phyloP scores from a whole-genome alignment of 768 basidiomycete genomes.

The Russula ochroleuca region DNA sequence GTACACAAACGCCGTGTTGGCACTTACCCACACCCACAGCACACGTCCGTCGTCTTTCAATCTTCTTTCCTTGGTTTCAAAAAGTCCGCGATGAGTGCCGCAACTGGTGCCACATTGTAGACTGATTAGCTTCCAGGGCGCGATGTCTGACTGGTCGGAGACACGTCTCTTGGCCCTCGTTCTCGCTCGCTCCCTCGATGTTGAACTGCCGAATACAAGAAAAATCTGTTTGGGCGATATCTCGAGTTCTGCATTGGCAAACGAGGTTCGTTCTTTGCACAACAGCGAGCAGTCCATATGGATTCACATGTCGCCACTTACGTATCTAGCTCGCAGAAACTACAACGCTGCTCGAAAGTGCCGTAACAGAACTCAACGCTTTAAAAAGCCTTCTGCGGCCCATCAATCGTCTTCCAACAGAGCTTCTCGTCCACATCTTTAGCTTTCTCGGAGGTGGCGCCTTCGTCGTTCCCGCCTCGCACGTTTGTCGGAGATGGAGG shows the following conservation, averaged over 20 bases:
- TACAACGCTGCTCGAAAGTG: not conserved
- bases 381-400: slow-evolving; percentile 1
- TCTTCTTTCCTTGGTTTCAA: not conserved
- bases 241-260: not conserved
- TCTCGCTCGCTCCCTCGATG: slow-evolving; percentile 5
- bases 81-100: not conserved
- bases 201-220: slow-evolving; percentile 10
- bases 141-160: not conserved
- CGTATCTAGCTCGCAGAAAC: slow-evolving; percentile 9
- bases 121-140: not conserved
- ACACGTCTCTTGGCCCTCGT: slow-evolving; percentile 5
- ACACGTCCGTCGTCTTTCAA: no score
- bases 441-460: slow-evolving; percentile 4
- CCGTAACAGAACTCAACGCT: not conserved
- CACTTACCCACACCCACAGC: not conserved
- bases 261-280: slow-evolving; percentile 9
- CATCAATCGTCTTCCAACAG: slow-evolving; percentile 15
- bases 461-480: slow-evolving; percentile 13
- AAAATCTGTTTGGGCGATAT: not conserved
- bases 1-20: no score
- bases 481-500: slow-evolving; percentile 16
- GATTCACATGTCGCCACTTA: not conserved
- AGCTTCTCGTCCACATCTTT: slow-evolving; percentile 20
- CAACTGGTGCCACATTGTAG: not conserved
- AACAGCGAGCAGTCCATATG: not conserved